Percentiles rank a stretch among this genome's conserved stretches.
Conservation (phyloP, 805 yeast species). For the Pichia insulana region DNA sequence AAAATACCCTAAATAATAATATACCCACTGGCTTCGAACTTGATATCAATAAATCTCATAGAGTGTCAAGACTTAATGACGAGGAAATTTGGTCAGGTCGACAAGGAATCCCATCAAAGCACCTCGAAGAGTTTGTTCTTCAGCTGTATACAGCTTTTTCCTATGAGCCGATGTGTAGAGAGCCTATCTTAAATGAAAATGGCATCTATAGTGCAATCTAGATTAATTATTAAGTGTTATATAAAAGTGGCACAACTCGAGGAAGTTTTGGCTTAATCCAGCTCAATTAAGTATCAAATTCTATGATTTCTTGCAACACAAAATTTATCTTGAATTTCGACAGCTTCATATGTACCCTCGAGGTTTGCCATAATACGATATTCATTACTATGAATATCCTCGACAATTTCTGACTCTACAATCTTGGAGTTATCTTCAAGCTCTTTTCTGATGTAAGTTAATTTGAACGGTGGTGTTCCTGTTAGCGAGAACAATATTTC, state of each 20-base stretch:
- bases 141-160: not conserved
- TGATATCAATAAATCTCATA: not conserved
- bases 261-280: too few species aligned
- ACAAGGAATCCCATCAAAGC: constrained; percentile 7
- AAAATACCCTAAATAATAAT: constrained; percentile 3
- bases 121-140: not conserved
- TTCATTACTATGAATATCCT: constrained; percentile 59
- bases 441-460: constrained; percentile 71
- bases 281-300: not conserved
- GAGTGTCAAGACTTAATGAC: not conserved
- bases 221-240: too few species aligned
- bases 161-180: not conserved
- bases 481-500: constrained; percentile 74
- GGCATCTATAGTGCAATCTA: not conserved
- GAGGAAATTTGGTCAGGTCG: constrained; percentile 12
- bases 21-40: not conserved
- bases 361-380: constrained; percentile 68
- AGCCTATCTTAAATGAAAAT: not conserved
- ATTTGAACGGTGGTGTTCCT: constrained; percentile 86
- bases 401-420: constrained; percentile 50
- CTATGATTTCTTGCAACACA: constrained; percentile 40
- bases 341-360: constrained; percentile 92
- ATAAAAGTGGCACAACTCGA: too few species aligned
- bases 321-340: constrained; percentile 76
- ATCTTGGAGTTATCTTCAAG: constrained; percentile 28